Evolutionary conservation across 78 protist species (phyloP).

Genomic region (Goniomonas avonlea): DNA sequence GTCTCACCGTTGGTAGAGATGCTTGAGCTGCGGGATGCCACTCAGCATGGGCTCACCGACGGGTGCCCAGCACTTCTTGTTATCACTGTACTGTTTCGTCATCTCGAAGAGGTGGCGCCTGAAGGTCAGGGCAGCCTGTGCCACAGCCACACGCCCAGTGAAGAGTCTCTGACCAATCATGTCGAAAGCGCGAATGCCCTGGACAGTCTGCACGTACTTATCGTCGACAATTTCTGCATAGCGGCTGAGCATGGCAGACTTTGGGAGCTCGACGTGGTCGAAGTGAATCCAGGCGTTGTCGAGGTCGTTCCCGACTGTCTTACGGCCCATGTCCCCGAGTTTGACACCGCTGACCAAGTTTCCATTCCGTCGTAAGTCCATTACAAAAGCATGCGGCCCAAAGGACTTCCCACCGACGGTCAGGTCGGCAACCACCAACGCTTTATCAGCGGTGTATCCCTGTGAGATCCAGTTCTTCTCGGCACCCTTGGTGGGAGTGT

Average conservation of each 20-base stretch:
- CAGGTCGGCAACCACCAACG: conserved; percentile 40
- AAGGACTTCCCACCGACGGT: conserved; percentile 17
- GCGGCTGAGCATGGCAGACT: conserved; percentile 21
- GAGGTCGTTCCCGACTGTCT: conserved; percentile 45
- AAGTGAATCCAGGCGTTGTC: conserved; percentile 46
- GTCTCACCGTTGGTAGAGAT: no score
- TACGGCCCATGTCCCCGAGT: conserved; percentile 43
- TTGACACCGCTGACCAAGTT: conserved; percentile 23
- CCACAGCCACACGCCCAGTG: conserved; percentile 30
- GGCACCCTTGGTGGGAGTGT: conserved; percentile 23
- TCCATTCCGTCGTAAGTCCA: conserved; percentile 20
- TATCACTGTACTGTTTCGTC: conserved; percentile 17
- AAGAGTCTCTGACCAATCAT: conserved; percentile 49
- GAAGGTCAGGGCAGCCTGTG: conserved; percentile 44
- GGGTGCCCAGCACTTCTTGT: conserved; percentile 25
- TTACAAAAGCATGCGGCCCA: conserved; percentile 46
- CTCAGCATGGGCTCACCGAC: not conserved
- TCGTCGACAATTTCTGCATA: conserved; percentile 30
- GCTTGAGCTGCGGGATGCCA: conserved; percentile 24
- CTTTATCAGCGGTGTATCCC: conserved; percentile 39
- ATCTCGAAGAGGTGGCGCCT: not conserved
- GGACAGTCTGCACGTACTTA: conserved; percentile 23
- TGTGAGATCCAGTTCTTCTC: conserved; percentile 45
- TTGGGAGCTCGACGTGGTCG: conserved; percentile 24
- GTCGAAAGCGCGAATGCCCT: conserved; percentile 18